Percentiles rank a stretch among this genome's conserved stretches.
Conservation (phyloP, 352 stramenopile genomes). For the Phytophthora pistaciae region DNA sequence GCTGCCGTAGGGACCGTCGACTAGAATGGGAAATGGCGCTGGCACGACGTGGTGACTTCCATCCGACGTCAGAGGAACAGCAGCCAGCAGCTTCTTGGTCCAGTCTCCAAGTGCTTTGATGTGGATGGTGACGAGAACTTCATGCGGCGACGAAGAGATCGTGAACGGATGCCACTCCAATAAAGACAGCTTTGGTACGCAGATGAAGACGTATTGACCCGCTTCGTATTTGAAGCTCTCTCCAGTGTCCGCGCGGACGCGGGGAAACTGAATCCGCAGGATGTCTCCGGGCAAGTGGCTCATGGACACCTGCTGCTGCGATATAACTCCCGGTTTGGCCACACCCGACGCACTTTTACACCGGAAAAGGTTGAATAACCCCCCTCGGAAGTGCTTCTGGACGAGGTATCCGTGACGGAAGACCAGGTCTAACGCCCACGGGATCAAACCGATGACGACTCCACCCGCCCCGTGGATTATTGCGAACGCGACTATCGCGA, state of each 20-base stretch:
- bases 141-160: conserved; percentile 67
- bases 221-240: conserved; percentile 42
- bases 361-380: conserved; percentile 18
- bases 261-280: conserved; percentile 46
- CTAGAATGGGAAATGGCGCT: conserved; percentile 30
- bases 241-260: conserved; percentile 30
- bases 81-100: conserved; percentile 50
- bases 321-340: conserved; percentile 21
- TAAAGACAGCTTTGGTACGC: conserved; percentile 58
- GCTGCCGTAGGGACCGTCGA: conserved; percentile 57
- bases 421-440: conserved; percentile 43
- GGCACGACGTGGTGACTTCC: background rate
- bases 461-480: conserved; percentile 47
- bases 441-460: conserved; percentile 36
- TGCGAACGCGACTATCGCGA: conserved; percentile 40
- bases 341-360: conserved; percentile 8
- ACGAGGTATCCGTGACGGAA: conserved; percentile 38
- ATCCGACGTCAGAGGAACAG: conserved; percentile 3
- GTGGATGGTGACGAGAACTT: conserved; percentile 63
- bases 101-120: conserved; percentile 65
- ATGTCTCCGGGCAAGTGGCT: conserved; percentile 25
- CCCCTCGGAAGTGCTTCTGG: conserved; percentile 24
- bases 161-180: conserved; percentile 90
- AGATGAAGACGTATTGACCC: conserved; percentile 80
- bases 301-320: conserved; percentile 22